Percentiles rank a stretch among this genome's conserved stretches.
phyloP scores from a whole-genome alignment of 1,284 basidiomycete species.

The Apiotrichum gracile region DNA sequence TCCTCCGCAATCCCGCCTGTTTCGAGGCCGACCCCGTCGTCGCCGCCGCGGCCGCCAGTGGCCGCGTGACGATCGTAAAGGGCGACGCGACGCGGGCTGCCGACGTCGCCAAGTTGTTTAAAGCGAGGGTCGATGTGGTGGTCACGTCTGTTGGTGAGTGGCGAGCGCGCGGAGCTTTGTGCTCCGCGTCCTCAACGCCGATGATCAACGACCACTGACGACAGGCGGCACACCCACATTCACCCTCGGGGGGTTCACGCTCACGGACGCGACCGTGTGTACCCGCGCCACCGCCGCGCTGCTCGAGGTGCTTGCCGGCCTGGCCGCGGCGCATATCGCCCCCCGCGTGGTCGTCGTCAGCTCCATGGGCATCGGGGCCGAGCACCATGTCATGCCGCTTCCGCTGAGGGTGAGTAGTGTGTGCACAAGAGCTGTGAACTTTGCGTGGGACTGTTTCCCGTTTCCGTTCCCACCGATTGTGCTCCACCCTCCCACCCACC shows the following conservation, averaged over 20 bases:
- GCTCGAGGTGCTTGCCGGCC: constrained; percentile 10
- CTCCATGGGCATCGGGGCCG: constrained; percentile 29
- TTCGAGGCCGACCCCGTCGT: constrained; percentile 17
- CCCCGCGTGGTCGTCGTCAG: constrained; percentile 24
- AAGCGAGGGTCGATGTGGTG: constrained; percentile 18
- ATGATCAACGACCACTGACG: background rate
- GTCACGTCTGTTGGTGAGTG: constrained; percentile 26
- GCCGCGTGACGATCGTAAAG: constrained; percentile 17
- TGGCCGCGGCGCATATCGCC: background rate
- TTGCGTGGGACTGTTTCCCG: too few species aligned
- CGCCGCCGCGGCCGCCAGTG: constrained; percentile 8
- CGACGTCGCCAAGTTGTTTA: constrained; percentile 23
- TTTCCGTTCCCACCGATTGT: too few species aligned
- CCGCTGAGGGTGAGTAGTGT: constrained; percentile 17
- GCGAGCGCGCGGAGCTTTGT: background rate
- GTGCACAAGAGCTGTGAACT: too few species aligned
- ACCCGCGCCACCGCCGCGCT: constrained; percentile 17
- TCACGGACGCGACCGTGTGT: constrained; percentile 23
- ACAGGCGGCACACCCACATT: constrained; percentile 16
- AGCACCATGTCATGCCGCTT: constrained; percentile 22
- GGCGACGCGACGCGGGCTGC: constrained; percentile 25
- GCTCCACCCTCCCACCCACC: background rate
- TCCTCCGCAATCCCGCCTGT: constrained; percentile 20
- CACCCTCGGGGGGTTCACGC: constrained; percentile 14
- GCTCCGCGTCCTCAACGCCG: background rate